Percentiles rank a stretch among this genome's conserved stretches.
Evolutionary conservation across 1,284 basidiomycete species (phyloP).

Genomic region (Rhodotorula sp.): DNA sequence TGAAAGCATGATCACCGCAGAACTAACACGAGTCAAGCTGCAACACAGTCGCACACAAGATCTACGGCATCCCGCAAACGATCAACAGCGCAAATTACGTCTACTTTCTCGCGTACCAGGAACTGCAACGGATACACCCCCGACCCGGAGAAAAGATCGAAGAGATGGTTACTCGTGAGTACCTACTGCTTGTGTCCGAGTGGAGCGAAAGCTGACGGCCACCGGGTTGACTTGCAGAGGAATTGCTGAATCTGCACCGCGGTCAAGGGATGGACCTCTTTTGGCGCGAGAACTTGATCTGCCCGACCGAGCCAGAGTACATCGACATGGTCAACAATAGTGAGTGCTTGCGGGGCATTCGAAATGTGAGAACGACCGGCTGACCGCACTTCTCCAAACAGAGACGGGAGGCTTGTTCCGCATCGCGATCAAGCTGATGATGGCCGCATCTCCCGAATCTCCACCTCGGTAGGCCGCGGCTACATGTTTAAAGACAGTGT

Average conservation of each 20-base stretch:
- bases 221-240: conserved; percentile 55
- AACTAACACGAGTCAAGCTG: neutral
- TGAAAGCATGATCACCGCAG: neutral
- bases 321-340: conserved; percentile 95
- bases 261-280: conserved; percentile 94
- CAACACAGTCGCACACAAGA: conserved; percentile 80
- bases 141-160: conserved; percentile 37
- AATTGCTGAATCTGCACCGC: conserved; percentile 84
- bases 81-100: conserved; percentile 98
- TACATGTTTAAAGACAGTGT: neutral
- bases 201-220: conserved; percentile 55
- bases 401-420: conserved; percentile 94
- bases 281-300: conserved; percentile 87
- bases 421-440: conserved; percentile 93
- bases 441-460: conserved; percentile 65
- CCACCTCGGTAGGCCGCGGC: conserved; percentile 18
- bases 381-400: conserved; percentile 48
- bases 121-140: conserved; percentile 54
- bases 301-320: conserved; percentile 93
- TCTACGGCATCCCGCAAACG: conserved; percentile 93
- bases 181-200: neutral
- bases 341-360: conserved; percentile 52
- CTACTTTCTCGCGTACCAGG: conserved; percentile 84
- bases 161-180: conserved; percentile 46
- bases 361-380: neutral